Evolutionary conservation across 345 rosid species (phyloP), one percentile per base, ranked within the genome.

Genomic region (Limnanthes douglasii): DNA sequence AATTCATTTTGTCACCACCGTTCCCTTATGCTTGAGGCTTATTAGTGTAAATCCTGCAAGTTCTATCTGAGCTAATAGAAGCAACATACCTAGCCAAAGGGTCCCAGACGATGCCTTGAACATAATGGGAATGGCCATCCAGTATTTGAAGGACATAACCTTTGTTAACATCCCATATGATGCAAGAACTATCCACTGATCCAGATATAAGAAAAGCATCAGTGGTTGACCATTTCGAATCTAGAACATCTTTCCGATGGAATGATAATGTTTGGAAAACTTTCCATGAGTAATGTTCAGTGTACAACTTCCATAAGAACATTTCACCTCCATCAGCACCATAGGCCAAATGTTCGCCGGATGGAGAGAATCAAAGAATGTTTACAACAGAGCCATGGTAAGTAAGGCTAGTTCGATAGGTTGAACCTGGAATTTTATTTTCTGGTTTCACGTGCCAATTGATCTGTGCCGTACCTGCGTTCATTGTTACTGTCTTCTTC

Each of bases 41-140:
- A 46, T 61, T 80, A 45, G 49, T 65, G 56, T 80, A 90, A 38
- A 90, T 57, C 49, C 94, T 70, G 52, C 98, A 90, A 31, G 98
- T 84, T 62, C 98, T 77, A 47, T 90, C 98, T 10, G 96, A 83
- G 41, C 98, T 90, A 41, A 84, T 66, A 22, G 98, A 84, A 29
- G 98, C 92, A 51, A 67, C 70, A 48, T 64, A 90, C 51, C 74
- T 80, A 41, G 62, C 53, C 49, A 80, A 57, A 33, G 98, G 98
- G 57, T 90, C 96, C 98, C 95, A 90, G 4, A 95, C 78, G 44
- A 90, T 95, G 37, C 98, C 98, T 59, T 90, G 98, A 51, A 90
- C 98, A 65, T 90, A 90, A 65, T 90, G 98, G 51, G 56, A 65
- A 59, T 90, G 98, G 4, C 68, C 69, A 54, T 90, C 92, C 62